A percentile compares a stretch with the other conserved stretches of the same genome.
phyloP scores from a whole-genome alignment of 495 filamentous ascomycete species.

The Penicillium desertorum region DNA sequence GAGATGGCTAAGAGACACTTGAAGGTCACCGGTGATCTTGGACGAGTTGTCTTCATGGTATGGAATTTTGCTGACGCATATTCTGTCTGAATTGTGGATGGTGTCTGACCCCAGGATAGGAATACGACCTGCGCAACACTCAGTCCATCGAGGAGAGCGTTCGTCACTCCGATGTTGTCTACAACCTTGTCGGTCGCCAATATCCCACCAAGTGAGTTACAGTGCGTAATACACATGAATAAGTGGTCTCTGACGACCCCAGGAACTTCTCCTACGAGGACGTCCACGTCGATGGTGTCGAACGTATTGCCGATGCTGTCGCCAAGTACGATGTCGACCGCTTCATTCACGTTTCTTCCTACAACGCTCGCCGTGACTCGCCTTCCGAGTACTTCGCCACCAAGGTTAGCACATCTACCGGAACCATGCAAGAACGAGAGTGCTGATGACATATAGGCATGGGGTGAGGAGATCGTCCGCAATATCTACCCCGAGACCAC shows the following conservation, averaged over 20 bases:
- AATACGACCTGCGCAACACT: constrained; percentile 95
- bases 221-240: neutral
- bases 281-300: constrained; percentile 91
- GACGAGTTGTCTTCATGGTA: constrained; percentile 82
- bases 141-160: constrained; percentile 95
- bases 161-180: constrained; percentile 94
- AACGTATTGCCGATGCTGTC: constrained; percentile 91
- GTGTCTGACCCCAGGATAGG: constrained; percentile 50
- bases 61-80: constrained; percentile 11
- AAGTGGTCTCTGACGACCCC: constrained; percentile 21
- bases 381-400: constrained; percentile 83
- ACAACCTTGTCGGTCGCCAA: constrained; percentile 89
- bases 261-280: constrained; percentile 94
- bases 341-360: constrained; percentile 94
- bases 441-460: constrained; percentile 51
- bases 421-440: neutral
- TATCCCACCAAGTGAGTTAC: constrained; percentile 88
- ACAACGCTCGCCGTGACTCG: constrained; percentile 81
- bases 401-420: constrained; percentile 58
- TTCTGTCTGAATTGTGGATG: neutral
- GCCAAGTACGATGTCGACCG: constrained; percentile 99
- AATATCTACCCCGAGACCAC: constrained; percentile 97
- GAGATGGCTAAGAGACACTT: constrained; percentile 97
- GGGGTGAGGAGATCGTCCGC: constrained; percentile 79
- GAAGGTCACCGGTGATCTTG: constrained; percentile 92